A percentile compares a stretch with the other conserved stretches of the same genome.
Conservation (phyloP, 2,329 filamentous ascomycete genomes). For the Fusarium torreyae region DNA sequence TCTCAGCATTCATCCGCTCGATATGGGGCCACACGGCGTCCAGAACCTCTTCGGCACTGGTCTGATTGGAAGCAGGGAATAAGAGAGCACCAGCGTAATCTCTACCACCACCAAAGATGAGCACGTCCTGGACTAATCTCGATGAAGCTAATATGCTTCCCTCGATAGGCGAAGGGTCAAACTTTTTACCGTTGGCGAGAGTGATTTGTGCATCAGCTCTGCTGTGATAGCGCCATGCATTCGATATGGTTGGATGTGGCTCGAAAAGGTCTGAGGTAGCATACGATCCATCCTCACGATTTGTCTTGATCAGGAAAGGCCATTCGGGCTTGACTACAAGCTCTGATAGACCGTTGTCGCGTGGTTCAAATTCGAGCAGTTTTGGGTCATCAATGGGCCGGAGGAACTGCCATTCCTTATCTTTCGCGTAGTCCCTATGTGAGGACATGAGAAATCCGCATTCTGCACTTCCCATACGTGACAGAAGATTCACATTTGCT, state of each 20-base stretch:
- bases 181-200: slow-evolving; percentile 77
- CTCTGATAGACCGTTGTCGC: slow-evolving; percentile 62
- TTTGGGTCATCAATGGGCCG: slow-evolving; percentile 55
- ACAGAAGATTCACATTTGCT: slow-evolving; percentile 69
- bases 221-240: slow-evolving; percentile 75
- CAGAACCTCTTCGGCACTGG: slow-evolving; percentile 57
- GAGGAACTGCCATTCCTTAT: slow-evolving; percentile 75
- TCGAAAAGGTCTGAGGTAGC: slow-evolving; percentile 75
- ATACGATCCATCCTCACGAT: slow-evolving; percentile 72
- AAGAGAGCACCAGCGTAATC: slow-evolving; percentile 71
- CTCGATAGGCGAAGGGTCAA: slow-evolving; percentile 75
- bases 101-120: slow-evolving; percentile 73
- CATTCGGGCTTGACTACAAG: slow-evolving; percentile 68
- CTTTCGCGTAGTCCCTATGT: slow-evolving; percentile 66
- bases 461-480: slow-evolving; percentile 76
- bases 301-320: slow-evolving; percentile 73
- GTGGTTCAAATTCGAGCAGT: slow-evolving; percentile 63
- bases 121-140: slow-evolving; percentile 64
- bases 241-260: slow-evolving; percentile 63
- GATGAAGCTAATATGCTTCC: slow-evolving; percentile 64
- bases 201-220: slow-evolving; percentile 74
- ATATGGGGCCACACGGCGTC: slow-evolving; percentile 60
- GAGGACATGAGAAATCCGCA: slow-evolving; percentile 77
- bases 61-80: slow-evolving; percentile 57
- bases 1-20: slow-evolving; percentile 63